These are phyloP conservation scores for Talaromyces verruculosus DNA, from an alignment of 2,329 filamentous ascomycete genomes.

Conservation along the genomic window DNA sequence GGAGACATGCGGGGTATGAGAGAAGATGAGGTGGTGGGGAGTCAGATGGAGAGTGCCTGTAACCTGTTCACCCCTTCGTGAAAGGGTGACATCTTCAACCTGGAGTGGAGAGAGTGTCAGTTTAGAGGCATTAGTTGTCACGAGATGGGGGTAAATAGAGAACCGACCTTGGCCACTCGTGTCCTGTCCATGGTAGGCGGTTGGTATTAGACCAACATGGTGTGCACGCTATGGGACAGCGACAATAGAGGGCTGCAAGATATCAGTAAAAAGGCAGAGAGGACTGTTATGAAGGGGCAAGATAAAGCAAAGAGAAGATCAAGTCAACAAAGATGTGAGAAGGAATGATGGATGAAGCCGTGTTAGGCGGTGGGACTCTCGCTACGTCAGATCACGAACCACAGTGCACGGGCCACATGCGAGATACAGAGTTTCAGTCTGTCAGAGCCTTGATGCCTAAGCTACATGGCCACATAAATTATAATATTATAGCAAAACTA, in stretches of 20 bases:
- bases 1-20: constrained; percentile 51
- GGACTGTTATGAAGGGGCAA: not conserved
- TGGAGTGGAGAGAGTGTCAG: constrained; percentile 25
- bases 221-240: constrained; percentile 4
- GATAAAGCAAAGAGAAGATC: too few species aligned
- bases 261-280: too few species aligned
- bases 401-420: constrained; percentile 17
- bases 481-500: too few species aligned
- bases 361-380: not conserved
- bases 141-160: not conserved
- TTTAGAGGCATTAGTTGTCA: not conserved
- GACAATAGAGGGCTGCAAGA: not conserved
- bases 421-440: not conserved
- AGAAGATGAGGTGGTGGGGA: constrained; percentile 65
- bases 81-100: constrained; percentile 59
- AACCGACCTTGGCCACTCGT: constrained; percentile 45
- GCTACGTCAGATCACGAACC: constrained; percentile 23
- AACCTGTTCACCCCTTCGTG: constrained; percentile 57
- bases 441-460: not conserved
- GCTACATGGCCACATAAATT: too few species aligned
- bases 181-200: constrained; percentile 46
- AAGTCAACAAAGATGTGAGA: not conserved
- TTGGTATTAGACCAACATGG: constrained; percentile 37
- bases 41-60: constrained; percentile 63
- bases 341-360: not conserved